Evolutionary conservation across 2,329 filamentous ascomycete genomes (phyloP).

Genomic region (Cryphonectria naterciae): DNA sequence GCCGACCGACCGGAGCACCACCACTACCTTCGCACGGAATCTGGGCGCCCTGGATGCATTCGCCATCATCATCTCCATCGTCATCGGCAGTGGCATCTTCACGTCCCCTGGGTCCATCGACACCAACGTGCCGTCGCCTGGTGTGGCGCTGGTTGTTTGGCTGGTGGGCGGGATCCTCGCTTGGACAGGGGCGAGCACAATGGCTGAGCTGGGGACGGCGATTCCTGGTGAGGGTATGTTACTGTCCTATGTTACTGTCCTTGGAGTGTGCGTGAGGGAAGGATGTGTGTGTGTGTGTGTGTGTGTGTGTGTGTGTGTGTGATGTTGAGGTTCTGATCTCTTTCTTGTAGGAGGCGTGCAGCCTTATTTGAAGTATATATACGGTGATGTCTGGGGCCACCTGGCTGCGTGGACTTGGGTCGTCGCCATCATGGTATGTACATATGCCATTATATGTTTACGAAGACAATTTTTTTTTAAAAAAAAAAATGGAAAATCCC

Average conservation of each 20-base stretch:
- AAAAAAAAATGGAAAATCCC: no score
- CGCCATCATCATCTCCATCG: conserved; percentile 64
- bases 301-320: background rate
- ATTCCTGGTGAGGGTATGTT: conserved; percentile 61
- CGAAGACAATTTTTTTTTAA: background rate
- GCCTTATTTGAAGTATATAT: conserved; percentile 64
- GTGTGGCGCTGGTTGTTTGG: conserved; percentile 62
- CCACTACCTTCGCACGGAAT: conserved; percentile 44
- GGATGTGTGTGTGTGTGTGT: background rate
- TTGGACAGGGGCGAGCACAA: conserved; percentile 66
- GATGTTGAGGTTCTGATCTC: background rate
- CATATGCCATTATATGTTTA: background rate
- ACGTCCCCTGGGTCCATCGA: conserved; percentile 67
- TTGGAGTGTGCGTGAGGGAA: no score
- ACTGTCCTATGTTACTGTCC: conserved; percentile 22
- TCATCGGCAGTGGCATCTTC: conserved; percentile 68
- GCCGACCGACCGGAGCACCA: conserved; percentile 27
- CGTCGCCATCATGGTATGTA: conserved; percentile 59
- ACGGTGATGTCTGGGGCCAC: conserved; percentile 64
- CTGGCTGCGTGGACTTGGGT: conserved; percentile 69
- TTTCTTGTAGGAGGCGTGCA: conserved; percentile 57
- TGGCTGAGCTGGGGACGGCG: conserved; percentile 66
- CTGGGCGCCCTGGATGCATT: conserved; percentile 56
- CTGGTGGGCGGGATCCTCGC: conserved; percentile 63
- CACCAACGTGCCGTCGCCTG: conserved; percentile 65